Base-by-base conservation (phyloP, 2,329 filamentous ascomycete species). In the Gyromitra esculenta region DNA sequence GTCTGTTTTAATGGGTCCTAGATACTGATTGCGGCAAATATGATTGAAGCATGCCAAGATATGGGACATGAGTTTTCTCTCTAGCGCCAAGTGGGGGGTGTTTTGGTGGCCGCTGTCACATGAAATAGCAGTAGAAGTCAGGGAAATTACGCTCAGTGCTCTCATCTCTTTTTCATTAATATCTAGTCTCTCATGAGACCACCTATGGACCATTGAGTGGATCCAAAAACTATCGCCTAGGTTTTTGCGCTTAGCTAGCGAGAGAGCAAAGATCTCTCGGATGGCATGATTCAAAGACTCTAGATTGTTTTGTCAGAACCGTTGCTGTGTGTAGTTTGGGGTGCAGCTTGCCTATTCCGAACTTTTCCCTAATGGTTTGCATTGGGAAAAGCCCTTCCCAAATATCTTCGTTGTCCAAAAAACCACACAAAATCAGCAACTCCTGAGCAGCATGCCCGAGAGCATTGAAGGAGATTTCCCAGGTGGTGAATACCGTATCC, bases 321-420 rank as follows among this genome's bases (percentile, higher is more conserved):
- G 37, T 48, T 69, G 35, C 11, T 18, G 43, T 25, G n/a, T n/a
- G 18, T 37, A 25, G 3, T 21, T 60, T 59, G 31, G 21, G 9
- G 25, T 43, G 70, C 73, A 43, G 63, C 8, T 5, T 79, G 79
- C 31, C 64, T 71, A 18, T 79, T 73, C 43, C 52, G 35, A 43
- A 77, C 43, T 9, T 8, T 6, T 52, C 21, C 56, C 75, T 54
- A 64, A 45, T 5, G 13, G 37, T 63, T 43, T 77, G 78, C 13
- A n/a, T 59, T 18, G 62, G 48, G 43, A 82, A 81, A 3, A 82
- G 18, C n/a, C 79, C 68, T 48, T 82, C 79, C 15, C 75, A 79
- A 41, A 82, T 79, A 31, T 80, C 76, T 43, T 78, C 71, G 50
- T 48, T 64, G 50, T 79, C 65, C 48, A 81, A 72, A 54, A 81